Conservation (phyloP, 176 grass and related monocot species). For the Avena insularis region DNA sequence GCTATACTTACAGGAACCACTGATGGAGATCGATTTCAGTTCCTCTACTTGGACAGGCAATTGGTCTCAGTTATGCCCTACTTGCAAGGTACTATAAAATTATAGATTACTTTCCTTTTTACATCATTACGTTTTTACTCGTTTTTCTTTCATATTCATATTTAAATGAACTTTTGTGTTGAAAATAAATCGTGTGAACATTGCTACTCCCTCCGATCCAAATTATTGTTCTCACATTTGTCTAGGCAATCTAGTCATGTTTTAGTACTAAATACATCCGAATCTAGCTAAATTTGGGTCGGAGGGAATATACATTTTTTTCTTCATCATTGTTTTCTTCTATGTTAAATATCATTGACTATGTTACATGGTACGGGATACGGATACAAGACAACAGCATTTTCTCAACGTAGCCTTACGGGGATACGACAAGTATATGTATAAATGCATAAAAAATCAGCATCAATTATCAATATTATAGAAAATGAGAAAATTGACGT, state of each 20-base stretch:
- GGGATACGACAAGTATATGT: too few species aligned
- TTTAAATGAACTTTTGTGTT: conserved; percentile 25
- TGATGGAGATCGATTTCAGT: conserved; percentile 86
- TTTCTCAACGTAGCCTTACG: too few species aligned
- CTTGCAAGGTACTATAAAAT: conserved; percentile 80
- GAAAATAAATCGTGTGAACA: conserved; percentile 2
- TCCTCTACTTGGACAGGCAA: conserved; percentile 81
- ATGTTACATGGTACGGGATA: too few species aligned
- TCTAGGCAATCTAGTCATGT: too few species aligned
- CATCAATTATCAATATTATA: too few species aligned
- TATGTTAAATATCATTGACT: too few species aligned
- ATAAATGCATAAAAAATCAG: too few species aligned
- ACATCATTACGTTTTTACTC: conserved; percentile 3
- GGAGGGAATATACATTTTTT: neutral
- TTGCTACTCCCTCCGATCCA: neutral
- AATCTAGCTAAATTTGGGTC: too few species aligned
- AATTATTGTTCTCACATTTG: too few species aligned
- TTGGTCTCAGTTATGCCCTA: conserved; percentile 96
- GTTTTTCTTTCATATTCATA: conserved; percentile 12
- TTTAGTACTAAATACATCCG: too few species aligned
- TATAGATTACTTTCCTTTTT: conserved; percentile 20
- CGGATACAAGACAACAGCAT: too few species aligned
- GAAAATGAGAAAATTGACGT: too few species aligned
- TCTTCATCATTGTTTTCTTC: conserved; percentile 8
- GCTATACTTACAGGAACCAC: conserved; percentile 69